Percentiles rank a stretch among this genome's conserved stretches.
Conservation (phyloP, 345 rosid species). For the Gynandropsis gynandra region DNA sequence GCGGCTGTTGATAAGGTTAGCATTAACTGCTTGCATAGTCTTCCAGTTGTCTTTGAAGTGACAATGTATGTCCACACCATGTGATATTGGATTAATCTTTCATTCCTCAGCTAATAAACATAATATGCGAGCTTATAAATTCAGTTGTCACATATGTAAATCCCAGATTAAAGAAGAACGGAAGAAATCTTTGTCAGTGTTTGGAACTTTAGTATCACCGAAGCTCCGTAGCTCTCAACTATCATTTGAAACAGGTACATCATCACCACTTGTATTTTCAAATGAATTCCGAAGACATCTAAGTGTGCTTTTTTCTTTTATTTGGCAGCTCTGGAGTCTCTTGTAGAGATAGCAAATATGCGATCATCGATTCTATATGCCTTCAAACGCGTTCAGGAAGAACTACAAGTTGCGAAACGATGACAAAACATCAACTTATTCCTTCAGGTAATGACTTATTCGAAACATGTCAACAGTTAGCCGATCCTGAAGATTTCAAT, state of each 20-base stretch:
- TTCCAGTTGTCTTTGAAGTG: too few relatives aligned
- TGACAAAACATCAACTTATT: too few relatives aligned
- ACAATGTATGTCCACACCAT: too few relatives aligned
- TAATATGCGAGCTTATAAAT: not conserved
- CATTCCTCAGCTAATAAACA: not conserved
- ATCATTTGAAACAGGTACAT: conserved; percentile 79
- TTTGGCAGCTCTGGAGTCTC: conserved; percentile 61
- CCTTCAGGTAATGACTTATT: too few relatives aligned
- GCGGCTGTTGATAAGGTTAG: conserved; percentile 27
- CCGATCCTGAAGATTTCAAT: too few relatives aligned
- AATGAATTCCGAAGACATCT: not conserved
- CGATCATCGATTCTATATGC: conserved; percentile 52
- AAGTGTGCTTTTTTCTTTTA: not conserved
- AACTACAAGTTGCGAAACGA: conserved; percentile 18
- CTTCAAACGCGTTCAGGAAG: conserved; percentile 33
- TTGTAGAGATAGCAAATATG: conserved; percentile 71
- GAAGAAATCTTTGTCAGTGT: conserved; percentile 49
- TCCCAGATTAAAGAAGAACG: conserved; percentile 67
- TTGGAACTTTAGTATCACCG: conserved; percentile 86
- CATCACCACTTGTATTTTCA: conserved; percentile 13
- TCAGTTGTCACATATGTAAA: conserved; percentile 5
- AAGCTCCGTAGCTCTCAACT: conserved; percentile 75
- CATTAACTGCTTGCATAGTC: not conserved
- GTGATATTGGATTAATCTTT: too few relatives aligned
- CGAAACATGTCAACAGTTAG: too few relatives aligned